These are phyloP conservation scores for Crithidia acanthocephali DNA, from an alignment of 208 protist genomes.

Conservation along the genomic window DNA sequence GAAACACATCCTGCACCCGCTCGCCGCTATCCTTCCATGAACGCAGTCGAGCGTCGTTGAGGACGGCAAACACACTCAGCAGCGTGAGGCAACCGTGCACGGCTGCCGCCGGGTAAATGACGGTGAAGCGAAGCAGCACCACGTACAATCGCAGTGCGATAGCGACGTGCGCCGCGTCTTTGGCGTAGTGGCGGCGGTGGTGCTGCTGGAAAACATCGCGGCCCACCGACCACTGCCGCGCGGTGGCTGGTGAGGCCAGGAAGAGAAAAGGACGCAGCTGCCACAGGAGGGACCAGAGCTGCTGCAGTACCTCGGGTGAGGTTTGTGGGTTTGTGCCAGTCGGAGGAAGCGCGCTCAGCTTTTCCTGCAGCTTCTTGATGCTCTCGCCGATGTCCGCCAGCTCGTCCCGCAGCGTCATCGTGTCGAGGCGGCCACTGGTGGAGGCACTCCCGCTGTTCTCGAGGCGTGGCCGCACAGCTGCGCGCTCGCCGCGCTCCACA, in stretches of 20 bases:
- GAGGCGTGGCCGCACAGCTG: conserved; percentile 15
- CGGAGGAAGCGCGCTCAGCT: conserved; percentile 17
- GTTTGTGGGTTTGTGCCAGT: neutral
- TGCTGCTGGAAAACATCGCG: conserved; percentile 23
- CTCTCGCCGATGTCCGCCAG: conserved; percentile 30
- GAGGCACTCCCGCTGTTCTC: conserved; percentile 5
- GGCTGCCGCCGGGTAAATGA: conserved; percentile 38
- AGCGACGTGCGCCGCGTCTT: conserved; percentile 42
- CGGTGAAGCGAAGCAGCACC: conserved; percentile 54
- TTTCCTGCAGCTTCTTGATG: conserved; percentile 28
- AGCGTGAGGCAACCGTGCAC: conserved; percentile 63
- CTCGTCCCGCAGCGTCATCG: conserved; percentile 14
- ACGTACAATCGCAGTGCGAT: conserved; percentile 65
- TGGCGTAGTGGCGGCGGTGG: conserved; percentile 29
- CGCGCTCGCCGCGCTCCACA: conserved; percentile 6
- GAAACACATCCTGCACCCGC: conserved; percentile 42
- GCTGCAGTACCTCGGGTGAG: conserved; percentile 10
- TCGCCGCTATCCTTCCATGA: conserved; percentile 29
- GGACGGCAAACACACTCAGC: conserved; percentile 53
- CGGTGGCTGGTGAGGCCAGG: conserved; percentile 22
- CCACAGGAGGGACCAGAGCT: conserved; percentile 61
- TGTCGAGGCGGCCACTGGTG: neutral
- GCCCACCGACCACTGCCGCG: conserved; percentile 20
- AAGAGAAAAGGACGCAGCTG: conserved; percentile 64
- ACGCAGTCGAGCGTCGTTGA: conserved; percentile 31